Evolutionary conservation across 305 asterid genomes (phyloP), one percentile per base, ranked within the genome.

Genomic region (Nicotiana rustica): DNA sequence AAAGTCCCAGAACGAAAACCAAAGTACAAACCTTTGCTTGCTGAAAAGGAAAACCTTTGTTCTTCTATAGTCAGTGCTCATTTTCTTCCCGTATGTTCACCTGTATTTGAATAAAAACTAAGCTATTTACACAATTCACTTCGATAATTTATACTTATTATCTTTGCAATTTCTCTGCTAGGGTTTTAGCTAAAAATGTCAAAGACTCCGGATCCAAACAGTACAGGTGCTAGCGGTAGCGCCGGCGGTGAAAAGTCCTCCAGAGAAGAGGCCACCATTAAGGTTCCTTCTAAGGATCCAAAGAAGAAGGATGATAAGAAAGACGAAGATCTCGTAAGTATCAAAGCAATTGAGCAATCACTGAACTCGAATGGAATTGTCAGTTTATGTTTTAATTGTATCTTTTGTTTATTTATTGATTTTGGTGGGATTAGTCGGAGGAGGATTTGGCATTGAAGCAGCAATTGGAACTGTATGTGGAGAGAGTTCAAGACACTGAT

Each of bases 361-460:
- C 17, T 9, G 14, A 13, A 41, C 9, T 62, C 4, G 15, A 19
- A 35, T 6, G 3, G 19, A 59, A 66, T 62, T 19, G 69, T 79
- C 35, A 13, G 56, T 10, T 62, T 41, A 21, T 79, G 75, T 79
- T 79, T 60, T 31, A 2, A 14, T 17, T 18, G 19, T 33, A 1
- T 19, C 9, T 25, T 35, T 44, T 44, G 10, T 44, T 44, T 44
- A 44, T 80, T 84, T 78, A 57, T 77, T 68, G 35, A 55, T 79
- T 84, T 83, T 67, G 73, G 71, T 81, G 70, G 38, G 41, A 70
- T 17, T 82, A 96, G 99, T 95, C 99, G 79, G 99, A 96, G 89
- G 98, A 96, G 89, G 99, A 96, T 85, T 88, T 93, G 86, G 98
- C 97, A n/a, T 84, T 96, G 88, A 96, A 95, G 92, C 96, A 93